Percentiles rank a stretch among this genome's conserved stretches.
Evolutionary conservation across 176 grass and related monocot genomes (phyloP).

Genomic region (Zizania latifolia): DNA sequence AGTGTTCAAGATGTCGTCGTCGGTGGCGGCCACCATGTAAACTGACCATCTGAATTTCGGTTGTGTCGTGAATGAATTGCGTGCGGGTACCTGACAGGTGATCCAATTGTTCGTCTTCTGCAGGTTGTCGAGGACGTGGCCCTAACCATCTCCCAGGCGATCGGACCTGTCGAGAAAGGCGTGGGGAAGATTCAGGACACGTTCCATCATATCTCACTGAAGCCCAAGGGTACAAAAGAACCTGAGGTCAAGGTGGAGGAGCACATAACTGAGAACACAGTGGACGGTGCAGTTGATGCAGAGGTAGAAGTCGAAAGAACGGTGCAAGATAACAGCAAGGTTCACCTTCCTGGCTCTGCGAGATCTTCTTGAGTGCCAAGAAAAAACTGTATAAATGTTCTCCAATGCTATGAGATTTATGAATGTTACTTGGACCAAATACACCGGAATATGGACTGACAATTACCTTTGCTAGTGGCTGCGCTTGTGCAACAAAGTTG

Average conservation of each 20-base stretch:
- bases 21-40: slow-evolving; percentile 66
- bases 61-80: background rate
- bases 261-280: slow-evolving; percentile 40
- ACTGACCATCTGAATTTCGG: background rate
- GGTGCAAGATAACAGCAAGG: background rate
- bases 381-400: too few species aligned
- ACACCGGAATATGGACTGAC: too few species aligned
- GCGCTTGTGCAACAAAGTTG: too few species aligned
- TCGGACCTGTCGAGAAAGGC: slow-evolving; percentile 69
- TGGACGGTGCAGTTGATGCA: background rate
- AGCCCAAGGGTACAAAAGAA: slow-evolving; percentile 36
- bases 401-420: too few species aligned
- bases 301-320: slow-evolving; percentile 33
- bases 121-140: slow-evolving; percentile 85
- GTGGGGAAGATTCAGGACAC: slow-evolving; percentile 76
- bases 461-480: too few species aligned
- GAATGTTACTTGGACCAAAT: too few species aligned
- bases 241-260: slow-evolving; percentile 49
- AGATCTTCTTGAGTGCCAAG: too few species aligned
- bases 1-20: slow-evolving; percentile 86
- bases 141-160: slow-evolving; percentile 75
- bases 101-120: background rate
- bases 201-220: slow-evolving; percentile 49
- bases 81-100: background rate
- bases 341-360: too few species aligned